Evolutionary conservation across 2,329 filamentous ascomycete genomes (phyloP), one percentile per base, ranked within the genome.

Genomic region (Ophiostoma perfectum): DNA sequence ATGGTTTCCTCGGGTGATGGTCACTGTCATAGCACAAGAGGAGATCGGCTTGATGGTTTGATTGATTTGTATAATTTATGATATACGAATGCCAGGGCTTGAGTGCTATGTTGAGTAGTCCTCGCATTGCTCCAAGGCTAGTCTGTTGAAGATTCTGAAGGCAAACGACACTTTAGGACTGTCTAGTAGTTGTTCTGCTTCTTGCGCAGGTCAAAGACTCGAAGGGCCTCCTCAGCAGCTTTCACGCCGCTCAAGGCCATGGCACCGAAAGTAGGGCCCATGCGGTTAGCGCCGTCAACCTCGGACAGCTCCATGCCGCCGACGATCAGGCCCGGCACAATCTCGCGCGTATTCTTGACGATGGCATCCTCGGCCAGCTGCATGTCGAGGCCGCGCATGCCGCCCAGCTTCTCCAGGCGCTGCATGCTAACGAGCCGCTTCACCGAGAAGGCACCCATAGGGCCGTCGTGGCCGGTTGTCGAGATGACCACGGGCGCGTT

Each of bases 301-400:
- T 97, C 93, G 70, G 88, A 91, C 73, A 97, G 82, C 79, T 97
- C 93, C 93, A 97, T 97, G 52, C 93, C 93, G 67, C 93, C 93
- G n/a, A 96, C 90, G 74, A 97, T 92, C 72, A 97, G 82, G 41
- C 93, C 93, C 5, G 92, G 92, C 14, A 93, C 88, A 70, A 97
- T 85, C 82, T 97, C 93, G 70, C 93, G 88, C 6, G 93, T 97
- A 73, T 90, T 84, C 84, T 95, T 96, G 77, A 97, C 93, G 74
- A 97, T 97, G 64, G 93, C 92, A 74, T 97, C 93, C 79, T 97
- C 93, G 62, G 93, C 93, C 1, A 84, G 82, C 80, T 93, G 91
- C 93, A 97, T 97, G 79, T 97, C 93, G 18, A 97, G 83, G 8
- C 93, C 93, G 69, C 93, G 88, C 93, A 97, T 97, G 72, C 93